Conservation (phyloP, 1,139 yeast species). For the Saccharomyces hybrid region DNA sequence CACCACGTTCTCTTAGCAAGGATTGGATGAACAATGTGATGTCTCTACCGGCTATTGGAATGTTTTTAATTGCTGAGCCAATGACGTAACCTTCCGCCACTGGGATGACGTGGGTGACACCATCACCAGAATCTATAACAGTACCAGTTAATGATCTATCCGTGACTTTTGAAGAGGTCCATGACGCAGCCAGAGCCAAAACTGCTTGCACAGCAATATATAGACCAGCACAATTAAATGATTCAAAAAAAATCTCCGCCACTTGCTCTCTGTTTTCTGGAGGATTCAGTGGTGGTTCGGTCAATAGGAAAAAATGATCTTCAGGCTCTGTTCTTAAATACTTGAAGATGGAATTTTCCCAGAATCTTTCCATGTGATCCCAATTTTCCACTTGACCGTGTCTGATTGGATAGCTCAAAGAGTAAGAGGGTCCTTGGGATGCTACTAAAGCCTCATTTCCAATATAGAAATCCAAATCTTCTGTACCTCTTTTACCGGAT, state of each 20-base stretch:
- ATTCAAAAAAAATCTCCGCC: conserved; percentile 97
- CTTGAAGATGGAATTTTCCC: conserved; percentile 96
- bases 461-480: conserved; percentile 88
- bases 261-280: conserved; percentile 98
- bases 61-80: conserved; percentile 93
- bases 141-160: conserved; percentile 97
- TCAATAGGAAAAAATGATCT: conserved; percentile 87
- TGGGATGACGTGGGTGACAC: conserved; percentile 97
- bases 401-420: conserved; percentile 83
- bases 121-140: conserved; percentile 95
- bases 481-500: conserved; percentile 78
- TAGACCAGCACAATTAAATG: conserved; percentile 96
- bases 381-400: conserved; percentile 98
- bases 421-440: conserved; percentile 83
- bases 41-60: conserved; percentile 98
- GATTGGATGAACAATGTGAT: conserved; percentile 90
- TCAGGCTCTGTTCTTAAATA: conserved; percentile 97
- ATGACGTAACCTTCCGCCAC: conserved; percentile 99
- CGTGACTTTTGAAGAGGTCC: conserved; percentile 94
- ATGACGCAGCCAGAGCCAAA: conserved; percentile 93
- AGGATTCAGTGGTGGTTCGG: conserved; percentile 98
- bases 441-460: conserved; percentile 93
- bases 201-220: conserved; percentile 99
- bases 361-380: conserved; percentile 99
- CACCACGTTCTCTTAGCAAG: conserved; percentile 93